Evolutionary conservation across 75 land plant species (phyloP).

Genomic region (Cryptomeria japonica): DNA sequence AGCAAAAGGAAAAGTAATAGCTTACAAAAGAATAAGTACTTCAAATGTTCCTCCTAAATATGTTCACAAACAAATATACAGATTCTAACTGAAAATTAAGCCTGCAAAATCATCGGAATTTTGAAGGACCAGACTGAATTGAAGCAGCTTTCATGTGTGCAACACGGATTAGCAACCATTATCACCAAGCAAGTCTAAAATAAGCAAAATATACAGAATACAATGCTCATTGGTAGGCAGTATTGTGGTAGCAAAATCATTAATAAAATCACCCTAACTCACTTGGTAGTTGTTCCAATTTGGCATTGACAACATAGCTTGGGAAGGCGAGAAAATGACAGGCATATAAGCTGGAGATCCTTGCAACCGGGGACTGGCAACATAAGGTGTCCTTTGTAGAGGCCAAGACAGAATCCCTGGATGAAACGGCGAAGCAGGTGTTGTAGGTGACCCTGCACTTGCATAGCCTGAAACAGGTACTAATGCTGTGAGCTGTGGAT

Average conservation of each 20-base stretch:
- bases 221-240: neutral
- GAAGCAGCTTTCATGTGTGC: neutral
- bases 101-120: neutral
- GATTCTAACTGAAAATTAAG: neutral
- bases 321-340: constrained; percentile 37
- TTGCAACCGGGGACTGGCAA: constrained; percentile 48
- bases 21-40: neutral
- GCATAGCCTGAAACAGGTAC: constrained; percentile 47
- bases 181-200: neutral
- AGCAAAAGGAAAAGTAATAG: neutral
- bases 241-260: neutral
- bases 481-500: constrained; percentile 72
- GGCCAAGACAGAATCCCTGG: constrained; percentile 60
- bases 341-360: constrained; percentile 46
- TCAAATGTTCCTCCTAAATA: neutral
- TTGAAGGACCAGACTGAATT: too few relatives aligned
- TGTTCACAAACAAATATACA: neutral
- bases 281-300: constrained; percentile 60
- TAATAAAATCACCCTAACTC: constrained; percentile 7
- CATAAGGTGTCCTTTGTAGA: constrained; percentile 41
- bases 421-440: constrained; percentile 34
- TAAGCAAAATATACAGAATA: neutral
- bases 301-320: constrained; percentile 30
- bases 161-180: neutral
- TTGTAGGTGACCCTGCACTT: constrained; percentile 35